A percentile compares a stretch with the other conserved stretches of the same genome.
Conservation (phyloP, 2,329 filamentous ascomycete genomes). For the Alternaria brassicicola region DNA sequence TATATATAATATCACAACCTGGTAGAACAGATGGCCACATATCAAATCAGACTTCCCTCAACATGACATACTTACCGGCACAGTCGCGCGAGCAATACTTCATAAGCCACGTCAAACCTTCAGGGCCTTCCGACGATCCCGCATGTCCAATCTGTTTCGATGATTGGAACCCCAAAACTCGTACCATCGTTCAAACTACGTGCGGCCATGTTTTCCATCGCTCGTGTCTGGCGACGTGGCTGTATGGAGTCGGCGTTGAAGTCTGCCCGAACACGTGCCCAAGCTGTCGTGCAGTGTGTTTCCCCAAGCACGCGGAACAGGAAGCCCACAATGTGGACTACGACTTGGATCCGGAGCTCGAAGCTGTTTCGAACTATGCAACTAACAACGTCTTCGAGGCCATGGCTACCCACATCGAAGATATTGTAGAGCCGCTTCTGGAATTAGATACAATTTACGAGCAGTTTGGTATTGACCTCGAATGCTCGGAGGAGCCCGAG, state of each 20-base stretch:
- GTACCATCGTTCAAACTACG: neutral
- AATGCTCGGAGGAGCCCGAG: neutral
- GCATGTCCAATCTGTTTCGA: neutral
- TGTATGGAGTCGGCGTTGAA: neutral
- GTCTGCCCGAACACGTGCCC: neutral
- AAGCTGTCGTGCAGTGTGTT: slow-evolving; percentile 1
- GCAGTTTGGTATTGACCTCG: neutral
- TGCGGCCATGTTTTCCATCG: neutral
- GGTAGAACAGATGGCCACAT: neutral
- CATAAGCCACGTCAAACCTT: neutral
- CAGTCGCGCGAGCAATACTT: neutral
- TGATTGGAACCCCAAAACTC: neutral
- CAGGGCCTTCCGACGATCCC: neutral
- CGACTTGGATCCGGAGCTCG: neutral
- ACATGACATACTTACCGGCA: neutral
- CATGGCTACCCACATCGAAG: neutral
- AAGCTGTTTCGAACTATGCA: neutral
- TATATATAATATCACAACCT: neutral
- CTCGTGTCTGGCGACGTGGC: neutral
- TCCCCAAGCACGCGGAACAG: neutral
- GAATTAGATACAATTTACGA: neutral
- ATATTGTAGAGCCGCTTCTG: neutral
- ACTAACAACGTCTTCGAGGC: neutral
- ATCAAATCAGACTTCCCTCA: neutral
- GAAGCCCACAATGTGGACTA: neutral